These are phyloP conservation scores for Strigomonas culicis DNA, from an alignment of 208 protist species.

Conservation along the genomic window DNA sequence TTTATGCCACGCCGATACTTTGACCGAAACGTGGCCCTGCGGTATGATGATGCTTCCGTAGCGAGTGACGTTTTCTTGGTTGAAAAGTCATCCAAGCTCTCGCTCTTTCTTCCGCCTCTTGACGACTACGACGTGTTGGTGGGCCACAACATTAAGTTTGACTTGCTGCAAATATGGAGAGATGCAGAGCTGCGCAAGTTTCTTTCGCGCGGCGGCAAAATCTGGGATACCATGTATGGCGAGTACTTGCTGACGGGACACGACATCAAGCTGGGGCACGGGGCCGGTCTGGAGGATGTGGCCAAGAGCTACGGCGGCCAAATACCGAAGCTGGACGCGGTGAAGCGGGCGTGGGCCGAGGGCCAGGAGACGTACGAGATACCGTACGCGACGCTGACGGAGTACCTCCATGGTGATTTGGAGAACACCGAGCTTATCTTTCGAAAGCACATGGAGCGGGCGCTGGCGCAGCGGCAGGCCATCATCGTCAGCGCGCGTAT, in stretches of 20 bases:
- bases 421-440: slow-evolving; percentile 92
- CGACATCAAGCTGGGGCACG: slow-evolving; percentile 76
- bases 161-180: slow-evolving; percentile 88
- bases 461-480: slow-evolving; percentile 71
- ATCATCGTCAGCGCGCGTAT: slow-evolving; percentile 84
- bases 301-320: slow-evolving; percentile 90
- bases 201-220: slow-evolving; percentile 75
- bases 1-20: slow-evolving; percentile 87
- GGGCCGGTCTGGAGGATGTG: slow-evolving; percentile 84
- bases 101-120: slow-evolving; percentile 83
- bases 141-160: slow-evolving; percentile 94
- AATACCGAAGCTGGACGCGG: slow-evolving; percentile 83
- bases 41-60: slow-evolving; percentile 77
- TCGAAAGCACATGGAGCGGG: slow-evolving; percentile 85
- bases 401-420: slow-evolving; percentile 89
- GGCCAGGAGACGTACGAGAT: slow-evolving; percentile 91
- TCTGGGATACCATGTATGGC: slow-evolving; percentile 94
- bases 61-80: slow-evolving; percentile 61
- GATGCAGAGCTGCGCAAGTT: slow-evolving; percentile 83
- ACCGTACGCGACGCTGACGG: slow-evolving; percentile 67
- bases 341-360: slow-evolving; percentile 88
- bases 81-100: slow-evolving; percentile 70
- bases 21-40: slow-evolving; percentile 62
- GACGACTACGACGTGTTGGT: slow-evolving; percentile 91
- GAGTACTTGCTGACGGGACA: slow-evolving; percentile 91